These are phyloP conservation scores for Phylloporus rhodoxanthus DNA, from an alignment of 768 basidiomycete species.

Conservation along the genomic window DNA sequence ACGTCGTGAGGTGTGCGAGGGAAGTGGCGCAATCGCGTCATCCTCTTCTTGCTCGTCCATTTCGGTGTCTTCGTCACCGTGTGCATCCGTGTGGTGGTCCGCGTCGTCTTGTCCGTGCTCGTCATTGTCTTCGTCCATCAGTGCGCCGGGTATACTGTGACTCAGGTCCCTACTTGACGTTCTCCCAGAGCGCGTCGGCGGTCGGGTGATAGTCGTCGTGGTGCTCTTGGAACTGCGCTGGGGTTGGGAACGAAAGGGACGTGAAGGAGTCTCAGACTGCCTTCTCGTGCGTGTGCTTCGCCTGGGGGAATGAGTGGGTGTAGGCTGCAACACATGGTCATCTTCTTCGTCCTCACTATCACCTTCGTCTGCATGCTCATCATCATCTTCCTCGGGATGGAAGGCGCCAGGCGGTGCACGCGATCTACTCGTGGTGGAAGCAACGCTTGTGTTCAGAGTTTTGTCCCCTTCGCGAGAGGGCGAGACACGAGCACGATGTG, in stretches of 20 bases:
- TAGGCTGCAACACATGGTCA: slow-evolving; percentile 1
- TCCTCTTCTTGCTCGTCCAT: slow-evolving; percentile 30
- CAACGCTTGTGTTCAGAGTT: slow-evolving; percentile 10
- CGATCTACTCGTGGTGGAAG: slow-evolving; percentile 14
- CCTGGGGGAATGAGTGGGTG: slow-evolving; percentile 12
- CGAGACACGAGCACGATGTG: slow-evolving; percentile 7
- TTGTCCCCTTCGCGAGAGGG: slow-evolving; percentile 9
- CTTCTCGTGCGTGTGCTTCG: slow-evolving; percentile 8
- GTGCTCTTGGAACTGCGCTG: slow-evolving; percentile 7
- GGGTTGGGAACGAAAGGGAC: slow-evolving; percentile 7
- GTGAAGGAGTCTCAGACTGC: slow-evolving; percentile 13
- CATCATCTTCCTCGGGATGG: slow-evolving; percentile 36
- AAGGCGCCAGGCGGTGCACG: slow-evolving; percentile 45
- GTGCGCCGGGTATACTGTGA: slow-evolving; percentile 40
- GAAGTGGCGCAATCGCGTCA: slow-evolving; percentile 32
- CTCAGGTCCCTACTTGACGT: slow-evolving; percentile 9
- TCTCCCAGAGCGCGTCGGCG: slow-evolving; percentile 1
- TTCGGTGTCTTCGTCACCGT: slow-evolving; percentile 18
- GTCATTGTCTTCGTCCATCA: slow-evolving; percentile 37
- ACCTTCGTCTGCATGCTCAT: slow-evolving; percentile 15
- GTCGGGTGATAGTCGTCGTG: background rate
- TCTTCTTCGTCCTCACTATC: slow-evolving; percentile 21
- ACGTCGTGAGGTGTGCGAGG: slow-evolving; percentile 19
- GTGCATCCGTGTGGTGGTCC: slow-evolving; percentile 22
- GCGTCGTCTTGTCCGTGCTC: slow-evolving; percentile 16